Evolutionary conservation across 352 stramenopile species (phyloP), one percentile per base, ranked within the genome.

Genomic region (Phytophthora europaea): DNA sequence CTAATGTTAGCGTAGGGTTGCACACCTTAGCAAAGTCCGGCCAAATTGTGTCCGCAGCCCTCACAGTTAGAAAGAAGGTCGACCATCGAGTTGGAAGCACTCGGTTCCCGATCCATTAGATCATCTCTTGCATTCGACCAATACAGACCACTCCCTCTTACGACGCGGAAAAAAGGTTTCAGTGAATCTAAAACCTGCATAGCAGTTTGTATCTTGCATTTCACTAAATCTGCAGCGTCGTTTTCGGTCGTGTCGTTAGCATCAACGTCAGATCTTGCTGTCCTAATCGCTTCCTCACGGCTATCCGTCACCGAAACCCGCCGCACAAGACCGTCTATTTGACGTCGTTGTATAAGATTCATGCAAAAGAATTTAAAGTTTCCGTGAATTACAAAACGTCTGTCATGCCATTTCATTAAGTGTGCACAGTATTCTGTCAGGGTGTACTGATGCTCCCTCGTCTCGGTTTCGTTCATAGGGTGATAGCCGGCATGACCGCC

Each of bases 1-100:
- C 40, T 7, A 55, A 18, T 22, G 64, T 16, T 8, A 77, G 10
- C 0, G 22, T n/a, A 2, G 61, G 55, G 50, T 78, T 26, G 40
- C 65, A 80, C 0, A 38, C 64, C 38, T 18, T n/a, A 31, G 52
- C 75, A 73, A 78, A 70, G 31, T 80, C 69, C 3, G 65, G 73
- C 56, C 69, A 78, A 0, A 65, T 45, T 4, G 61, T 75, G 23
- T 80, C 68, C 0, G 68, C 73, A 16, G 56, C 68, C 22, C 64
- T 80, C 3, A 80, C 18, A 1, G 69, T 72, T 12, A 76, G 65
- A 43, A 64, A 64, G 69, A 53, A 76, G 26, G 65, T 70, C 9
- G 60, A 0, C 28, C 28, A 31, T 31, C 28, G 28, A 5, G 28
- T 31, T 31, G 28, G 28, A 31, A 31, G 28, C 28, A 31, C 28